Evolutionary conservation across 2,329 filamentous ascomycete genomes (phyloP).

Genomic region (Aspergillus puulaauensis): DNA sequence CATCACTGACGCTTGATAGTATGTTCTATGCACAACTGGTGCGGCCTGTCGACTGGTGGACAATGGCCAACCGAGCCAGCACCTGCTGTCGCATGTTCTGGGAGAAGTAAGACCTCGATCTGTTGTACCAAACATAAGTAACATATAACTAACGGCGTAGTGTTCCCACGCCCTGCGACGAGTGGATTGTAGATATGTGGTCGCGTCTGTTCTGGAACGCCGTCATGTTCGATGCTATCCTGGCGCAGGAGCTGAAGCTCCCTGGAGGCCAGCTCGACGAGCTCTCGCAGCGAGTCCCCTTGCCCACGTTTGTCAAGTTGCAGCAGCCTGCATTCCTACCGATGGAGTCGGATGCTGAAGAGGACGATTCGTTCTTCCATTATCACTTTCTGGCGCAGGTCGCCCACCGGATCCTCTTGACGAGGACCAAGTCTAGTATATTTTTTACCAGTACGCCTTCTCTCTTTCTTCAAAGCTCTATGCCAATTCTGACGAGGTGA

Average conservation of each 20-base stretch:
- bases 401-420: not conserved
- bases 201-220: not conserved
- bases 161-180: not conserved
- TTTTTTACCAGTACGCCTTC: not conserved
- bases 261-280: not conserved
- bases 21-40: not conserved
- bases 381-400: conserved; percentile 1
- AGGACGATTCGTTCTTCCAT: not conserved
- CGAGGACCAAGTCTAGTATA: not conserved
- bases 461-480: not conserved
- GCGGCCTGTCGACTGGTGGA: not conserved
- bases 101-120: not conserved
- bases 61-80: not conserved
- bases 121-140: not conserved
- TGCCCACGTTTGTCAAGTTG: not conserved
- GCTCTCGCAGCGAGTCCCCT: not conserved
- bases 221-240: not conserved
- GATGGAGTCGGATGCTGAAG: not conserved
- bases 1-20: not conserved
- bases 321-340: not conserved
- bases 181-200: not conserved
- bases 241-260: not conserved
- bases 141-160: not conserved
- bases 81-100: not conserved
- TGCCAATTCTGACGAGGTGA: not conserved